These are phyloP conservation scores for Peronospora farinosa DNA, from an alignment of 352 stramenopile species.

Conservation along the genomic window DNA sequence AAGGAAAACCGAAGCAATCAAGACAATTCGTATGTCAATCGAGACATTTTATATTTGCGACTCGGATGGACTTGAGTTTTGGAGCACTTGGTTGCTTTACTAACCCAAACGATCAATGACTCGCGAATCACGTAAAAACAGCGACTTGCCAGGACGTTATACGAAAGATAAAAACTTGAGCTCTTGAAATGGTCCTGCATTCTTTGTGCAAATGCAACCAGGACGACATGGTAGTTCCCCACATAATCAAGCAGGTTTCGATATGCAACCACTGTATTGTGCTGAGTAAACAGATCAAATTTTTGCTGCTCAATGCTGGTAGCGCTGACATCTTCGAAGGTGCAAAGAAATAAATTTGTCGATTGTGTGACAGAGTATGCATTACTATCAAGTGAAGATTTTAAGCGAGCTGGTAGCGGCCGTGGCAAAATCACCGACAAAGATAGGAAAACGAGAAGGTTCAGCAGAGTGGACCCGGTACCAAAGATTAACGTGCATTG, in stretches of 20 bases:
- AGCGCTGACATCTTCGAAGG: constrained; percentile 89
- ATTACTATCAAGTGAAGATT: constrained; percentile 85
- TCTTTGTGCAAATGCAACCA: too few species aligned
- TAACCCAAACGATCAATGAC: too few species aligned
- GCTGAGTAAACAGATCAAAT: constrained; percentile 77
- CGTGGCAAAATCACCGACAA: constrained; percentile 62
- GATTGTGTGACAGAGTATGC: constrained; percentile 93
- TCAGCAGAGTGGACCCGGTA: constrained; percentile 58
- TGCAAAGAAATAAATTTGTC: constrained; percentile 91
- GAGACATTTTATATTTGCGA: too few species aligned
- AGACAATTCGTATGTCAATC: too few species aligned
- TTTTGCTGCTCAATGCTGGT: constrained; percentile 87
- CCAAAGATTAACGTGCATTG: too few species aligned
- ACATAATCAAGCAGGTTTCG: constrained; percentile 88
- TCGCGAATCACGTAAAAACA: too few species aligned
- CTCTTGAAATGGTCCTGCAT: too few species aligned
- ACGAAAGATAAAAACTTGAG: too few species aligned
- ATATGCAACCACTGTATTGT: constrained; percentile 89
- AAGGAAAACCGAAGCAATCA: too few species aligned
- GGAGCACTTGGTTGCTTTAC: too few species aligned
- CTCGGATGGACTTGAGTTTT: too few species aligned
- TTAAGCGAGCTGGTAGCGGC: constrained; percentile 51
- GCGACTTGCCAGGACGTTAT: too few species aligned
- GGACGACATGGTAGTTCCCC: constrained; percentile 78
- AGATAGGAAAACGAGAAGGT: constrained; percentile 84